Evolutionary conservation across 2,329 filamentous ascomycete species (phyloP).

Genomic region (Pseudocercospora fijiensis): DNA sequence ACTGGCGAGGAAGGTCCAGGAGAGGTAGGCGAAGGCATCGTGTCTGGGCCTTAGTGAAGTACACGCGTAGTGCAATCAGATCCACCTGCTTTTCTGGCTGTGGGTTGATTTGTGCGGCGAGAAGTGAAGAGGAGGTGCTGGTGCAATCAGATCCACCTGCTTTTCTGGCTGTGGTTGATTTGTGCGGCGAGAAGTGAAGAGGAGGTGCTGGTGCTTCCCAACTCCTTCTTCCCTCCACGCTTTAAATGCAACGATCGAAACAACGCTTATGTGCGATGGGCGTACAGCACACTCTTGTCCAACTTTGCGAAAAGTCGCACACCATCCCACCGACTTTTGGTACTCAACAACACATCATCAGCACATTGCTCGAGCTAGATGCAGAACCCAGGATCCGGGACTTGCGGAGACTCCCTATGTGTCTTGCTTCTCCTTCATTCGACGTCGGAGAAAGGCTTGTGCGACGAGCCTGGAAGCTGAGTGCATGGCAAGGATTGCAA

Average conservation of each 20-base stretch:
- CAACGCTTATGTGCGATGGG: background rate
- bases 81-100: background rate
- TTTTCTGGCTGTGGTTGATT: background rate
- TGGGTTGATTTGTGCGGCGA: background rate
- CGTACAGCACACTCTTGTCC: background rate
- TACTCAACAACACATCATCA: background rate
- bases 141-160: background rate
- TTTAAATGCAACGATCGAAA: background rate
- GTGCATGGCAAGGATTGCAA: background rate
- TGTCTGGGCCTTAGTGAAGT: background rate
- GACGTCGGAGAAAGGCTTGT: background rate
- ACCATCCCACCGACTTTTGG: background rate
- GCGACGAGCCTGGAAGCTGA: background rate
- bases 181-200: background rate
- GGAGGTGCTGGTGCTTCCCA: background rate
- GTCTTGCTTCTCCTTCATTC: background rate
- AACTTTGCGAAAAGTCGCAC: background rate
- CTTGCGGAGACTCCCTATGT: background rate
- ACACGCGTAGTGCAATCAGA: background rate
- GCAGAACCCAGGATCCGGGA: background rate
- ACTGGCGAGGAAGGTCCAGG: background rate
- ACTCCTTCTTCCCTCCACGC: background rate
- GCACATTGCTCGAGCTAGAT: background rate
- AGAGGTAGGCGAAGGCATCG: background rate
- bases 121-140: background rate